phyloP scores from a whole-genome alignment of 2,329 filamentous ascomycete genomes.

The Tolypocladium tropicale region DNA sequence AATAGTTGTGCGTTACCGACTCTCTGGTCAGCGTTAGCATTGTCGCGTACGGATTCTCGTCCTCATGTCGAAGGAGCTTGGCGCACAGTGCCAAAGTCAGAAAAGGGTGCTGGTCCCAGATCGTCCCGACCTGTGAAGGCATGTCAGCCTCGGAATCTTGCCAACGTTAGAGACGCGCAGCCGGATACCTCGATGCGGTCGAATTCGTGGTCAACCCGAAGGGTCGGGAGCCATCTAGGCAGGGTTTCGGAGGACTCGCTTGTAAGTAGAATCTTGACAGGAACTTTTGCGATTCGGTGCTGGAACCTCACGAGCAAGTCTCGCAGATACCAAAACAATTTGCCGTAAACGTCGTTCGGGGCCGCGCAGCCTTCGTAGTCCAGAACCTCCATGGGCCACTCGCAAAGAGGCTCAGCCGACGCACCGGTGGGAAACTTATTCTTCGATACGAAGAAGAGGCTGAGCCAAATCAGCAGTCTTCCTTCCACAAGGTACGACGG shows the following conservation, averaged over 20 bases:
- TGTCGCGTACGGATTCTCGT: conserved; percentile 15
- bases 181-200: conserved; percentile 10
- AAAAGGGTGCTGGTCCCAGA: conserved; percentile 8
- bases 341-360: conserved; percentile 16
- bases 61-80: conserved; percentile 10
- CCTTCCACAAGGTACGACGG: rapidly evolving
- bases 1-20: conserved; percentile 1
- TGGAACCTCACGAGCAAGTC: conserved; percentile 12
- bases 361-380: conserved; percentile 8
- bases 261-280: conserved; percentile 2
- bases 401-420: conserved; percentile 12
- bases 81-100: conserved; percentile 1
- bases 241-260: neutral
- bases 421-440: conserved; percentile 1
- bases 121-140: conserved; percentile 6
- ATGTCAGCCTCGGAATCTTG: no score
- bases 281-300: neutral
- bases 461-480: conserved; percentile 1
- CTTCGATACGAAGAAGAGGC: conserved; percentile 7
- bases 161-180: neutral
- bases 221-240: neutral
- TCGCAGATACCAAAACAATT: conserved; percentile 16
- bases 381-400: conserved; percentile 17
- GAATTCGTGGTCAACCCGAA: neutral
- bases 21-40: conserved; percentile 9